Base-by-base conservation (phyloP, 2,329 filamentous ascomycete genomes). In the Didymosphaeria variabile region DNA sequence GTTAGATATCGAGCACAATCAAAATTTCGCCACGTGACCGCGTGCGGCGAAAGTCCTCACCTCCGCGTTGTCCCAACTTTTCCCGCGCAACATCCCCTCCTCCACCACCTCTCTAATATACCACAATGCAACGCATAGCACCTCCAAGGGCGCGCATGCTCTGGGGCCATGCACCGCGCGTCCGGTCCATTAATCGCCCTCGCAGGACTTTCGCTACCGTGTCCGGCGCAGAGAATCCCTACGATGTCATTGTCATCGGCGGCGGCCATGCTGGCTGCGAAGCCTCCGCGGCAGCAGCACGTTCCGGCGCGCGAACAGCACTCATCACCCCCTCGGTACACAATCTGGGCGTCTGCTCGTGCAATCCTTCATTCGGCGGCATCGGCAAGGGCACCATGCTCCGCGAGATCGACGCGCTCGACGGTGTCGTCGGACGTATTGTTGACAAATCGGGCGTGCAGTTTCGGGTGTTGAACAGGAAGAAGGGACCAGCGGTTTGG, bases 381-480 rank as follows among this genome's bases (percentile, higher is more conserved):
- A 98, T 99, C 69, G 95, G 95, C 47, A 99, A 99, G 77, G 95
- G 95, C 17, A 98, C 92, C 10, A 97, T 99, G 83, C 83, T 99
- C 54, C 90, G 94, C 45, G 95, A 99, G 79, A 90, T 99, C 34
- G 95, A 99, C 81, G 95, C 95, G 0, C 84, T 99, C 61, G 95
- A 98, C 73, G 95, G 95, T 0, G 83, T 99, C 21, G 90, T 93
- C 0, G 94, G 93, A 0, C 87, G 92, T 38, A 90, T 97, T 23
- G 93, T 97, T 61, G 95, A 99, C 80, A 94, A 95, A 77, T 91
- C 95, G 3, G 95, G 93, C 6, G 87, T 97, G n/a, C 94, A 97
- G 77, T 99, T 98, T 78, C 89, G 92, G 65, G 86, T 96, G 19
- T 79, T 99, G 72, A 99, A 99, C 78, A 85, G 88, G 55, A 91